phyloP scores from a whole-genome alignment of 129 eudicot genomes.

The Oenanthe sinensis region DNA sequence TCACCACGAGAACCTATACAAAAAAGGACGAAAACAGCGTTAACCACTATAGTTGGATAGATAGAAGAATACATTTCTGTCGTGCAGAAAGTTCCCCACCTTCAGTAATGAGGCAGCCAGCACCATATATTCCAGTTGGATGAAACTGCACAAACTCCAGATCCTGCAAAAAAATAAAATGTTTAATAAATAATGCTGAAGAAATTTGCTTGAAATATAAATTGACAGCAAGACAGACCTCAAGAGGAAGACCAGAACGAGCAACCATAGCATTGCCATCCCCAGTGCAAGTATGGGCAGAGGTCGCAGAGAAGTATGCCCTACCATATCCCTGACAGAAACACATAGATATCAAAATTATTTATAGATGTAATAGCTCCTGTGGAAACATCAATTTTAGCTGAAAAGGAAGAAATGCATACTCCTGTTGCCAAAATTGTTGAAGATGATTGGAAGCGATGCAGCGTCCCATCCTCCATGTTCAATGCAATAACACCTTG shows the following conservation, averaged over 20 bases:
- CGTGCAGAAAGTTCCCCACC: conserved; percentile 29
- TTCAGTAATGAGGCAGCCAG: conserved; percentile 99
- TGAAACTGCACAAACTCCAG: conserved; percentile 99
- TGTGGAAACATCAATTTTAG: conserved; percentile 13
- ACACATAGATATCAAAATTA: conserved; percentile 9
- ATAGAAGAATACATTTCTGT: background rate
- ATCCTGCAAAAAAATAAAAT: conserved; percentile 48
- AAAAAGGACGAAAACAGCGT: background rate
- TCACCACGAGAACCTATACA: conserved; percentile 84
- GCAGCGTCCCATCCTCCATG: conserved; percentile 97
- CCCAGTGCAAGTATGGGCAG: conserved; percentile 99
- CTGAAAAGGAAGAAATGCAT: conserved; percentile 11
- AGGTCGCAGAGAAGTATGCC: conserved; percentile 93
- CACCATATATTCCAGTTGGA: conserved; percentile 98
- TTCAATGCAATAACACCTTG: conserved; percentile 97
- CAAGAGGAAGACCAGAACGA: conserved; percentile 95
- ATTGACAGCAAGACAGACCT: conserved; percentile 42
- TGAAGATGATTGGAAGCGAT: conserved; percentile 77
- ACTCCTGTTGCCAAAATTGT: conserved; percentile 99
- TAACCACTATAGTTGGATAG: background rate
- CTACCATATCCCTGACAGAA: conserved; percentile 85
- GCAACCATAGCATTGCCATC: conserved; percentile 99
- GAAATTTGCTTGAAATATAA: conserved; percentile 1
- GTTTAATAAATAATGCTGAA: conserved; percentile 9
- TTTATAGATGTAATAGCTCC: background rate